phyloP scores from a whole-genome alignment of 2,329 filamentous ascomycete genomes.

The Cladosporium sphaerospermum region DNA sequence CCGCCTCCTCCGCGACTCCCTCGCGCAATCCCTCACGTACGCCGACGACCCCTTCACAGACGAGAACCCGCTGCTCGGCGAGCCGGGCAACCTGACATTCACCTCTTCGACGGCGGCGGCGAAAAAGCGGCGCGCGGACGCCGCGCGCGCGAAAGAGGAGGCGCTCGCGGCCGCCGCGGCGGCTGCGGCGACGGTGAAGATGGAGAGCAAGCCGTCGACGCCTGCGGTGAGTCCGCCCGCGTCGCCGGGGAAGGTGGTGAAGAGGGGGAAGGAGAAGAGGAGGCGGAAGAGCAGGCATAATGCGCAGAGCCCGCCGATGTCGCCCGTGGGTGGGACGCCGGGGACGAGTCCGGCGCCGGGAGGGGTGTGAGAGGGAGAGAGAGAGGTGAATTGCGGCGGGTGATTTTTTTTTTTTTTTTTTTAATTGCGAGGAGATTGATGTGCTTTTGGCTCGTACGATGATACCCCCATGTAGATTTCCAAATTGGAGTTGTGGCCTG shows the following conservation, averaged over 20 bases:
- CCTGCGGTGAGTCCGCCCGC: conserved; percentile 15
- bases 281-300: conserved; percentile 17
- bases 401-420: no score
- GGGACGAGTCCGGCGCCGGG: background rate
- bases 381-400: no score
- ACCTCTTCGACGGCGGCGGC: conserved; percentile 39
- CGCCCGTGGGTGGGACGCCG: conserved; percentile 1
- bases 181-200: conserved; percentile 20
- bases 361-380: background rate
- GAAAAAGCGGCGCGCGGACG: conserved; percentile 35
- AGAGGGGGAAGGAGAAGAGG: conserved; percentile 14
- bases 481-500: no score
- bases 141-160: conserved; percentile 25
- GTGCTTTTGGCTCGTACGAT: no score
- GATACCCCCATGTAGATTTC: no score
- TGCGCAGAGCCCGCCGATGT: conserved; percentile 11
- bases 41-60: conserved; percentile 56
- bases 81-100: conserved; percentile 57
- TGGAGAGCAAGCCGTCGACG: conserved; percentile 5
- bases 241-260: conserved; percentile 10
- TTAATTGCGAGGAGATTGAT: no score
- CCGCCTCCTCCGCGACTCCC: conserved; percentile 35
- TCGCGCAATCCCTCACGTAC: conserved; percentile 38
- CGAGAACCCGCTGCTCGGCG: conserved; percentile 56
- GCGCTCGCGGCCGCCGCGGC: conserved; percentile 5